These are phyloP conservation scores for Cicer arietinum DNA, from an alignment of 306 rosid genomes.

Conservation along the genomic window DNA sequence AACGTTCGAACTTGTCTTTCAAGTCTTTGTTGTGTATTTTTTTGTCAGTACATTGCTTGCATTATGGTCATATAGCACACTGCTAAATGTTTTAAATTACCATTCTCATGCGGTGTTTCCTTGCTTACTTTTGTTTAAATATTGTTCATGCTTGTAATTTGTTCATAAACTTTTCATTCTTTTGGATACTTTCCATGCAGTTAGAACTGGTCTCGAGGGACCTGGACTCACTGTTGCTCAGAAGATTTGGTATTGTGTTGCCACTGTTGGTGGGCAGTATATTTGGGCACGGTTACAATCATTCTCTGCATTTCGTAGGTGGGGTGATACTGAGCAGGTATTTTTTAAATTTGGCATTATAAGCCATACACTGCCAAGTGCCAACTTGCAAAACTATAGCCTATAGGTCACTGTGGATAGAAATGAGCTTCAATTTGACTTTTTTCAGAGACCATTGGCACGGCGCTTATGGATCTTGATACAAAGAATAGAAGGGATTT, in stretches of 20 bases:
- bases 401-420: slow-evolving; percentile 13
- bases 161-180: slow-evolving; percentile 27
- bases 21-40: background rate
- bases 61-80: slow-evolving; percentile 8
- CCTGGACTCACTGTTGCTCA: slow-evolving; percentile 93
- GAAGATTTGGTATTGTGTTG: slow-evolving; percentile 92
- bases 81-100: slow-evolving; percentile 11
- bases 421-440: slow-evolving; percentile 37
- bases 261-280: slow-evolving; percentile 95
- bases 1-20: background rate
- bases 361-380: slow-evolving; percentile 18
- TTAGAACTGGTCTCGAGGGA: slow-evolving; percentile 96
- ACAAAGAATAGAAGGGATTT: slow-evolving; percentile 87
- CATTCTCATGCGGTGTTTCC: background rate
- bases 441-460: slow-evolving; percentile 83
- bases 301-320: slow-evolving; percentile 97
- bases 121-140: slow-evolving; percentile 16
- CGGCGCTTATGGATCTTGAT: slow-evolving; percentile 79
- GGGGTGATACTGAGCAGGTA: slow-evolving; percentile 99
- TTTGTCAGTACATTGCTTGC: slow-evolving; percentile 6
- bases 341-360: slow-evolving; percentile 21
- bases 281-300: slow-evolving; percentile 94
- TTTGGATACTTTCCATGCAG: slow-evolving; percentile 57
- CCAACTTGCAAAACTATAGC: slow-evolving; percentile 1
- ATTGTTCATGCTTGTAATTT: background rate